A percentile compares a stretch with the other conserved stretches of the same genome.
These are phyloP conservation scores for Globisporangium rhizosaccharum DNA, from an alignment of 352 stramenopile genomes.

Conservation along the genomic window DNA sequence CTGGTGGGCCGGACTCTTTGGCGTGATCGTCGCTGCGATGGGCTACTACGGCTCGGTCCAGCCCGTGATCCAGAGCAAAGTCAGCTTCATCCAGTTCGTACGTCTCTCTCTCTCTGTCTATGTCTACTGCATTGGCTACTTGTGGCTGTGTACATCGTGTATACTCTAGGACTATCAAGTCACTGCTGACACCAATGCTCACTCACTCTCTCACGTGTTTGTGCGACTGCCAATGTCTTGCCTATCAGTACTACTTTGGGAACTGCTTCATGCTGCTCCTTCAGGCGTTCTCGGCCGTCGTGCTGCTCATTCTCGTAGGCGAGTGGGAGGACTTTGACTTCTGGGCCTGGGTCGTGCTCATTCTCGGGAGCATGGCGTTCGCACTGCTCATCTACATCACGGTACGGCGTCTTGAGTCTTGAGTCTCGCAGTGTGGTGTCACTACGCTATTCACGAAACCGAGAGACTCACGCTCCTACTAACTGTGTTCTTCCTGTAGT, in stretches of 20 bases:
- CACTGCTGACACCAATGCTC: background rate
- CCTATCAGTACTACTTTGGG: constrained; percentile 73
- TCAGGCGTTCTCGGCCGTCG: constrained; percentile 61
- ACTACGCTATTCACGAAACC: background rate
- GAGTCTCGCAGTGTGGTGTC: background rate
- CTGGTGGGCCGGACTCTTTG: constrained; percentile 76
- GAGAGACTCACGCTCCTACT: no score
- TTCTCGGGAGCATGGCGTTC: constrained; percentile 66
- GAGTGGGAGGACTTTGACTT: constrained; percentile 74
- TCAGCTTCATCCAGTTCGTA: constrained; percentile 86
- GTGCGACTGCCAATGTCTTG: no score
- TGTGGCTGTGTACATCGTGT: background rate
- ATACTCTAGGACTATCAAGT: background rate
- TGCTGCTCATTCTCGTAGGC: constrained; percentile 69
- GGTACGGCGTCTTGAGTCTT: constrained; percentile 15
- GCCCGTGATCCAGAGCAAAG: constrained; percentile 84
- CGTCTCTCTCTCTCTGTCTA: constrained; percentile 15
- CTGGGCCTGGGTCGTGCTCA: constrained; percentile 66
- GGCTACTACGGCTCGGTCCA: constrained; percentile 80
- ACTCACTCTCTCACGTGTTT: background rate
- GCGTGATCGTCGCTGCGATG: constrained; percentile 70
- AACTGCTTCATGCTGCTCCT: constrained; percentile 85
- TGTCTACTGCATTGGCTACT: background rate
- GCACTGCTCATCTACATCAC: constrained; percentile 68
- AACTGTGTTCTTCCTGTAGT: constrained; percentile 19